phyloP scores from a whole-genome alignment of 352 stramenopile species.

The Phytophthora chlamydospora region DNA sequence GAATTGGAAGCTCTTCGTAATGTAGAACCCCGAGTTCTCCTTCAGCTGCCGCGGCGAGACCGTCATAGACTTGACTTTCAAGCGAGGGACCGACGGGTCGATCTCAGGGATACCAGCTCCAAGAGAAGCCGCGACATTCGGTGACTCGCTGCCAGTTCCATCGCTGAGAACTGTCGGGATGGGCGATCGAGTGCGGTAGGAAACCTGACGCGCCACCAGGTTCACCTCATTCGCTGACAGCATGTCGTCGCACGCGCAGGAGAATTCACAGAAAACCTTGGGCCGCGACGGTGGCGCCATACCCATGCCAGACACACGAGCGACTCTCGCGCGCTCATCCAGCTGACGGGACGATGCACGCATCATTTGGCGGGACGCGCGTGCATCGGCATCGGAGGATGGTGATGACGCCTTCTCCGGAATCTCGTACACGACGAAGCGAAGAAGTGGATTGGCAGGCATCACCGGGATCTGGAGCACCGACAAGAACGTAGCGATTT shows the following conservation, averaged over 20 bases:
- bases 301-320: conserved; percentile 66
- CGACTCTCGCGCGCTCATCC: conserved; percentile 56
- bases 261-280: conserved; percentile 86
- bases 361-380: conserved; percentile 37
- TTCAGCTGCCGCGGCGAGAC: conserved; percentile 75
- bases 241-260: conserved; percentile 66
- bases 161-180: conserved; percentile 40
- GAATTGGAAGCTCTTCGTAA: conserved; percentile 86
- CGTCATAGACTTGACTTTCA: conserved; percentile 77
- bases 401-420: conserved; percentile 47
- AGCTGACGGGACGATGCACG: conserved; percentile 58
- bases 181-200: conserved; percentile 42
- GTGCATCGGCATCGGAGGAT: conserved; percentile 24
- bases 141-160: conserved; percentile 34
- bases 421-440: conserved; percentile 87
- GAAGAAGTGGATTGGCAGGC: conserved; percentile 64
- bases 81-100: conserved; percentile 41
- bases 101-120: conserved; percentile 20
- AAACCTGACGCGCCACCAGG: conserved; percentile 63
- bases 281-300: conserved; percentile 58
- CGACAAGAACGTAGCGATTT: conserved; percentile 79
- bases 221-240: conserved; percentile 60
- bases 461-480: conserved; percentile 80
- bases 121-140: conserved; percentile 21
- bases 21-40: conserved; percentile 79